Conservation (phyloP, 2,329 filamentous ascomycete species). For the Sclerotinia nivalis region DNA sequence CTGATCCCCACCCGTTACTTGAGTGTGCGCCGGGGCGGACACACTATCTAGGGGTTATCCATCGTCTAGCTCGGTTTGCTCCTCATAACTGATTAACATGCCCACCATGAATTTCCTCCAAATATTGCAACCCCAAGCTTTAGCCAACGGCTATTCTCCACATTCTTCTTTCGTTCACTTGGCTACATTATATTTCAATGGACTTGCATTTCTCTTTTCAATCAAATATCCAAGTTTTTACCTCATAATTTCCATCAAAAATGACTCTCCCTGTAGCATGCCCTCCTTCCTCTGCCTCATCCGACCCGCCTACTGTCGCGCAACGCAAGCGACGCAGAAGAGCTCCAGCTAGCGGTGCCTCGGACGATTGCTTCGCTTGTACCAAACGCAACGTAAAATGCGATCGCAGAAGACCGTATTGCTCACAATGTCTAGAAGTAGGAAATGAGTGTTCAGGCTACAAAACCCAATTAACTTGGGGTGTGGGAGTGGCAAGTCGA, state of each 20-base stretch:
- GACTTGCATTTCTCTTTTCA: conserved; percentile 23
- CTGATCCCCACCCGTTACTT: conserved; percentile 33
- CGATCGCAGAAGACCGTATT: conserved; percentile 90
- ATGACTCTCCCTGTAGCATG: conserved; percentile 42
- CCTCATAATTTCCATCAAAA: conserved; percentile 25
- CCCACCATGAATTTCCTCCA: conserved; percentile 28
- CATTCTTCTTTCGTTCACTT: conserved; percentile 26
- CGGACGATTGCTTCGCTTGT: conserved; percentile 95
- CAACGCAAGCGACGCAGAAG: conserved; percentile 73
- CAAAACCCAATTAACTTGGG: conserved; percentile 96
- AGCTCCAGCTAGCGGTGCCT: conserved; percentile 82
- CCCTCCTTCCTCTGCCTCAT: conserved; percentile 35
- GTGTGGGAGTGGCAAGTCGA: conserved; percentile 89
- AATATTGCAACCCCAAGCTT: conserved; percentile 26
- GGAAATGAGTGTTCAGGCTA: conserved; percentile 94
- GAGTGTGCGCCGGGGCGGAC: conserved; percentile 25
- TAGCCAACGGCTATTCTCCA: conserved; percentile 21
- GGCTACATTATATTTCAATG: conserved; percentile 24
- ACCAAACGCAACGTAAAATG: conserved; percentile 81
- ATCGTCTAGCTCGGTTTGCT: conserved; percentile 26
- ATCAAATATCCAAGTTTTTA: conserved; percentile 10
- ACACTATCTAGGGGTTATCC: conserved; percentile 19
- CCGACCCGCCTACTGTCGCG: conserved; percentile 39
- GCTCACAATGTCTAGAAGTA: conserved; percentile 87
- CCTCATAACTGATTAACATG: conserved; percentile 36